Percentiles rank a stretch among this genome's conserved stretches.
These are phyloP conservation scores for Trametes coccinea DNA, from an alignment of 768 basidiomycete genomes.

Conservation along the genomic window DNA sequence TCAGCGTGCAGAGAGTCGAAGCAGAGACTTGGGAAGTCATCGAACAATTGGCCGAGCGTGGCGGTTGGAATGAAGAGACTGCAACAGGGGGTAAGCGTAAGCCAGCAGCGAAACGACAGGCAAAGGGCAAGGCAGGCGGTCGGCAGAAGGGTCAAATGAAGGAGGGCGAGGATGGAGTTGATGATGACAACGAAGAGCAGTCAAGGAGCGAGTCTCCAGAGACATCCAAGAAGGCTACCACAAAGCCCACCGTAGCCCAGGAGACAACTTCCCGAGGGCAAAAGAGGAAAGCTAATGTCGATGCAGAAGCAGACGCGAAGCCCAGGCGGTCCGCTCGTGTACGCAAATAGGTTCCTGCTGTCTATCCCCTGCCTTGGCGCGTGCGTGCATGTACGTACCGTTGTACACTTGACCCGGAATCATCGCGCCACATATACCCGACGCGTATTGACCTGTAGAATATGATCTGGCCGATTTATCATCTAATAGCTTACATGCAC, in stretches of 20 bases:
- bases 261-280: not conserved
- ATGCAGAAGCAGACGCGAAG: not conserved
- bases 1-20: conserved; percentile 85
- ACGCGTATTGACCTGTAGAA: no score
- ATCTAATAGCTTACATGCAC: conserved; percentile 10
- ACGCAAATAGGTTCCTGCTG: conserved; percentile 6
- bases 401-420: not conserved
- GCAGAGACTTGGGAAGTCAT: conserved; percentile 67
- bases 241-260: not conserved
- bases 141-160: not conserved
- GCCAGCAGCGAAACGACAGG: not conserved
- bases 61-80: conserved; percentile 70
- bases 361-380: not conserved
- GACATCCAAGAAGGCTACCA: not conserved
- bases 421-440: no score
- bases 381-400: not conserved
- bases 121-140: conserved; percentile 22
- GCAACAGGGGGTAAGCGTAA: not conserved
- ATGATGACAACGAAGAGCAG: not conserved
- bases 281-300: conserved; percentile 21
- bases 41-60: conserved; percentile 58
- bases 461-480: not conserved
- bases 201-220: not conserved
- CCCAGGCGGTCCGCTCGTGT: conserved; percentile 24
- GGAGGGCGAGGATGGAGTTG: not conserved